Evolutionary conservation across 192 early-diverging fungal species (phyloP), one percentile per base, ranked within the genome.

Genomic region (Umbelopsis ramanniana): DNA sequence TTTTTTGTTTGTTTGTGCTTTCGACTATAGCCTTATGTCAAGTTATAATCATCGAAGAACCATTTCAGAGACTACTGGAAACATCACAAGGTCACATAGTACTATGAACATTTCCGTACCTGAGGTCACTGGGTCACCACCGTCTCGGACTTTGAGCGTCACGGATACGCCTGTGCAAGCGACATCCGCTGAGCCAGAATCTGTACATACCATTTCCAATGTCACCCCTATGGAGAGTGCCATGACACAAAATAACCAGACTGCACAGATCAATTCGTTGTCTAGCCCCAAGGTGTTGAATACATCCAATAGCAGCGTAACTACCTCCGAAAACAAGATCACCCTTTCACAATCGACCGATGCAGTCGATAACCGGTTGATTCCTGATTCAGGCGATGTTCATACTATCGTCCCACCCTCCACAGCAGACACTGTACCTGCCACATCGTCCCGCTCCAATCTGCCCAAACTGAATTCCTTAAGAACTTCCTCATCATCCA

Each of bases 81-180:
- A 63, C 37, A 17, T 63, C 57, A 63, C 7, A 8, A 29, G 57
- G 7, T 63, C 57, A 3, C 57, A 63, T 63, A 63, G 57, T 63
- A 37, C 57, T 11, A 12, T 63, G 15, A 63, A 29, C 57, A 63
- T 63, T 14, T 26, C 3, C 0, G 15, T 35, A 63, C 57, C 57
- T 37, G 33, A 63, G 26, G 24, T 19, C 26, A 29, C 57, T 19
- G 11, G 57, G 29, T 29, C 26, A 35, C 23, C 26, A 35, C 23
- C 33, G 0, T 35, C 29, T 6, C 29, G 26, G 35, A 63, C 57
- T 35, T n/a, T 63, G 33, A 63, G 26, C 29, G 26, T 35, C 57
- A 37, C 57, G 17, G 35, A 19, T 63, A 29, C 33, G 11, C 40
- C 40, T 11, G 40, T 43, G 8, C 26, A 38, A 63, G 17, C 8